phyloP scores from a whole-genome alignment of 345 rosid species.

The Citrus inodora region DNA sequence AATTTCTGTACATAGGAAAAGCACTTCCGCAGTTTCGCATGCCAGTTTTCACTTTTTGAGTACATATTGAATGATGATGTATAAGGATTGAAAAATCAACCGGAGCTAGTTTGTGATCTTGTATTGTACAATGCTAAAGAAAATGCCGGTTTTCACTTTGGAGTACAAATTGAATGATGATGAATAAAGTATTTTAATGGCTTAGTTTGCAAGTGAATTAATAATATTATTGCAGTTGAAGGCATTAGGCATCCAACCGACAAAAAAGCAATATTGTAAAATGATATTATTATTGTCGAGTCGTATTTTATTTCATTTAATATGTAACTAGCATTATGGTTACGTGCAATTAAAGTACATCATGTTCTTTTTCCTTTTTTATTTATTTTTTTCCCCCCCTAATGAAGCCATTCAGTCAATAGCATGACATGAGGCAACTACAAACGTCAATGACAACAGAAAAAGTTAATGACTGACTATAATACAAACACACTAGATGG shows the following conservation, averaged over 20 bases:
- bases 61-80: background rate
- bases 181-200: background rate
- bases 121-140: background rate
- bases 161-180: background rate
- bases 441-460: too few relatives aligned
- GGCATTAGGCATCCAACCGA: too few relatives aligned
- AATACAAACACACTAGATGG: too few relatives aligned
- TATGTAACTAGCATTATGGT: too few relatives aligned
- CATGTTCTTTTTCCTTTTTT: too few relatives aligned
- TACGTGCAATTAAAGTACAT: too few relatives aligned
- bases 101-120: background rate
- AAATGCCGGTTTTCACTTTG: background rate
- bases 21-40: background rate
- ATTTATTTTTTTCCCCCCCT: too few relatives aligned
- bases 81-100: background rate
- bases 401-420: background rate
- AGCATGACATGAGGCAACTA: background rate
- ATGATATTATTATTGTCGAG: too few relatives aligned
- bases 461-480: too few relatives aligned
- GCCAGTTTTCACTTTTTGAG: conserved; percentile 3
- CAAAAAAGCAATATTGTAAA: background rate
- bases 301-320: background rate
- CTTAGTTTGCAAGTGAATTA: background rate
- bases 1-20: conserved; percentile 9
- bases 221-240: too few relatives aligned